Evolutionary conservation across 108 stramenopile genomes (phyloP).

Genomic region (Stephanodiscus minutulus): DNA sequence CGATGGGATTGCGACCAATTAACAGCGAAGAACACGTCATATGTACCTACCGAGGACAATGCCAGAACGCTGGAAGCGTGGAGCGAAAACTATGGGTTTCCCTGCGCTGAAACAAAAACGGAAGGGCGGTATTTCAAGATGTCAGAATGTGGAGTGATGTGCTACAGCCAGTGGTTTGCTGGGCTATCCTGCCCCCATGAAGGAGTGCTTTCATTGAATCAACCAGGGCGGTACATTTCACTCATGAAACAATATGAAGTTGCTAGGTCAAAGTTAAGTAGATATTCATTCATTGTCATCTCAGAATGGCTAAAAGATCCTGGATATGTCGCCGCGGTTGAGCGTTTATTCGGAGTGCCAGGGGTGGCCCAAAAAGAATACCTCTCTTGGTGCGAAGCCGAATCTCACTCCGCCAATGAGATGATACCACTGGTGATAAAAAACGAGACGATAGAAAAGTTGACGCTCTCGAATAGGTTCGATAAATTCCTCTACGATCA

Average conservation of each 20-base stretch:
- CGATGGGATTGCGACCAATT: constrained; percentile 35
- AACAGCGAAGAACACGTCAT: constrained; percentile 14
- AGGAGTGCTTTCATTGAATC: not conserved
- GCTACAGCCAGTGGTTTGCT: constrained; percentile 9
- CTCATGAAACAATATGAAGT: constrained; percentile 12
- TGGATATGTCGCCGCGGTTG: constrained; percentile 32
- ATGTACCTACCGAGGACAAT: constrained; percentile 34
- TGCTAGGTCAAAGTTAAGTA: constrained; percentile 24
- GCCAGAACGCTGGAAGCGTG: constrained; percentile 22
- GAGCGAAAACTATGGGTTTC: constrained; percentile 28
- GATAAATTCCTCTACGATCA: not conserved
- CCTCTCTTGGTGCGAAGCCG: constrained; percentile 1
- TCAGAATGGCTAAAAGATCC: constrained; percentile 36
- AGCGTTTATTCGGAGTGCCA: constrained; percentile 37
- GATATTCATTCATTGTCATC: constrained; percentile 40
- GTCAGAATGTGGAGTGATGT: constrained; percentile 16
- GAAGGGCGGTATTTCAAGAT: constrained; percentile 9
- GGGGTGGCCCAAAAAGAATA: constrained; percentile 14
- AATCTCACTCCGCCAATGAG: constrained; percentile 3
- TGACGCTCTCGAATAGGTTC: constrained; percentile 6
- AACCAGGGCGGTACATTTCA: not conserved
- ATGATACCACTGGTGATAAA: constrained; percentile 1
- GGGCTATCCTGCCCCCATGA: constrained; percentile 3
- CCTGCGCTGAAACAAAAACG: not conserved
- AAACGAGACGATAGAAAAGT: not conserved